phyloP scores from a whole-genome alignment of 2,329 filamentous ascomycete genomes.

The Curvularia spicifera region DNA sequence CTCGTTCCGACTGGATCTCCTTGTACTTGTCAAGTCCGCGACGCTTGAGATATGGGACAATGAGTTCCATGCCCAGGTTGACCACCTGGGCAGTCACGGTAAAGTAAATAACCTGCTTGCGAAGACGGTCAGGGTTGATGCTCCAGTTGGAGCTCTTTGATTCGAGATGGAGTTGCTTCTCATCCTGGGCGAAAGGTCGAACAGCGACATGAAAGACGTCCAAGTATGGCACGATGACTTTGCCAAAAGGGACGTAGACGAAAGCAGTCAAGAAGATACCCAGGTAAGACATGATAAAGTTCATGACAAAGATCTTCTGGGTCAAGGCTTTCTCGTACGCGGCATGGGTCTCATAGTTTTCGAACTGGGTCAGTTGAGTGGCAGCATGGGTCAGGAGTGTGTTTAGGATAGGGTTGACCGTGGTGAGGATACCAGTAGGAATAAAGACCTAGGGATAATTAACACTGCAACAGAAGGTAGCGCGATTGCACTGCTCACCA shows the following conservation, averaged over 20 bases:
- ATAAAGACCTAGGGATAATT: constrained; percentile 70
- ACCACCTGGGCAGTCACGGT: constrained; percentile 93
- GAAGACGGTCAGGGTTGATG: constrained; percentile 82
- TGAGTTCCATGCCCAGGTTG: constrained; percentile 81
- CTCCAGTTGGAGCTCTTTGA: constrained; percentile 67
- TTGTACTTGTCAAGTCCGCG: constrained; percentile 79
- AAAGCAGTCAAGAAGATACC: constrained; percentile 87
- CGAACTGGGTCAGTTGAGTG: constrained; percentile 76
- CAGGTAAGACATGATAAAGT: constrained; percentile 95
- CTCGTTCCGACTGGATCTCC: constrained; percentile 68
- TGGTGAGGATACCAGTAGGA: constrained; percentile 85
- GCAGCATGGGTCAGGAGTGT: constrained; percentile 78
- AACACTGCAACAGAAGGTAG: background rate
- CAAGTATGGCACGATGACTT: constrained; percentile 81
- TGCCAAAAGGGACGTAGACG: constrained; percentile 91
- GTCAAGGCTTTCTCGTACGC: constrained; percentile 84
- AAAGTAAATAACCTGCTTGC: constrained; percentile 93
- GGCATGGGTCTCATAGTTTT: constrained; percentile 91
- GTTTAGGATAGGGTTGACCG: constrained; percentile 78
- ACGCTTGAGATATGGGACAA: constrained; percentile 85
- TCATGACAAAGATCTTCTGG: constrained; percentile 92
- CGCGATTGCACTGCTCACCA: constrained; percentile 64
- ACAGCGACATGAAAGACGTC: constrained; percentile 80
- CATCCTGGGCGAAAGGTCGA: constrained; percentile 74
- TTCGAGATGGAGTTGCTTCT: constrained; percentile 66